Evolutionary conservation across 805 yeast species (phyloP), one percentile per base, ranked within the genome.

Genomic region (Komagataella ulmi): DNA sequence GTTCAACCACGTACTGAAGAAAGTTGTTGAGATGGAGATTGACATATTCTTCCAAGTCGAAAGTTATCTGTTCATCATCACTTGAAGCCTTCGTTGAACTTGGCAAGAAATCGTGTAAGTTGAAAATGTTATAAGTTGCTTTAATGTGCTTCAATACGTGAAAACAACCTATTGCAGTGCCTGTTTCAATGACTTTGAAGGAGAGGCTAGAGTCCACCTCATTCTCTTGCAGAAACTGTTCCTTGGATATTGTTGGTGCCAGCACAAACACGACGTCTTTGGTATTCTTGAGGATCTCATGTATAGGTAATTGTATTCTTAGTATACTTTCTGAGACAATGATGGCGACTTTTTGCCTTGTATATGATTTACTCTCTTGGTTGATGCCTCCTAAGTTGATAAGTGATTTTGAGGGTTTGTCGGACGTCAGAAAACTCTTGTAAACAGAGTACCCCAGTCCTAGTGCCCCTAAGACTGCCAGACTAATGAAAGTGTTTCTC

Each of bases 111-210:
- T 44, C 21, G 21, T 44, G 46, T 12, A 44, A 19, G 19, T 44
- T 17, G 21, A 44, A 44, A 6, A 17, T 17, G 53, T 63, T 67
- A 8, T 56, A n/a, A 7, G 53, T 23, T 0, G 61, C 57, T 24
- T 54, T 61, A 23, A 80, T 50, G 53, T 79, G 83, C 54, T 77
- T 78, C 19, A 79, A 66, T n/a, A 80, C 68, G 44, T 81, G 79
- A 65, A 77, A 73, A 10, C 78, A 61, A 2, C 85, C 82, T 10
- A 62, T 65, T 51, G 66, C 66, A 0, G 76, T 71, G n/a, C 70
- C 73, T 49, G 81, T 75, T 48, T 65, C 66, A 2, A 79, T 72
- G 10, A 75, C 57, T 50, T 72, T 69, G 53, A 61, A 62, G 18
- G 54, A 50, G 21, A 59, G 49, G 1, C 52, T 53, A 2, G 55